Evolutionary conservation across 2,329 filamentous ascomycete genomes (phyloP).

Genomic region (Neonectria punicea): DNA sequence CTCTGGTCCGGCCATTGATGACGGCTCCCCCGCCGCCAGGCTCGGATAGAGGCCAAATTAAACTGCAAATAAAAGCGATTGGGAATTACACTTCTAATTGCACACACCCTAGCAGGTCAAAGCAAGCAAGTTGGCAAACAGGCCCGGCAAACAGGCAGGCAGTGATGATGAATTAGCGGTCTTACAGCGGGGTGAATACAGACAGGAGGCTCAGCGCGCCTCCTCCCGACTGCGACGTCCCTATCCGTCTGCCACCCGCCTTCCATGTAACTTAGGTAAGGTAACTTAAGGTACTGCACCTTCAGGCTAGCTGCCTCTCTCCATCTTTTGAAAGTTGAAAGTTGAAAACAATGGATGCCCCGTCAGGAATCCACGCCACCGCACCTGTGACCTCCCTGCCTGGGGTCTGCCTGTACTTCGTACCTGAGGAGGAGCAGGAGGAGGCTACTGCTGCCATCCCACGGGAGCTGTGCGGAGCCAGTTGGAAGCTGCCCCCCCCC

Average conservation of each 20-base stretch:
- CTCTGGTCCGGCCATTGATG: constrained; percentile 29
- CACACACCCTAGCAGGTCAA: not conserved
- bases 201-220: constrained; percentile 19
- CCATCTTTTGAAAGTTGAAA: not conserved
- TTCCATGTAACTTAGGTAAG: not conserved
- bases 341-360: not conserved
- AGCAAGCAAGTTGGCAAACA: not conserved
- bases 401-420: not conserved
- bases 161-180: not conserved
- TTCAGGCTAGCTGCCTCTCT: not conserved
- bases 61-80: not conserved
- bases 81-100: not conserved
- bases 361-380: not conserved
- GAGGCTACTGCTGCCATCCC: constrained; percentile 7
- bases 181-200: constrained; percentile 16
- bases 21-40: constrained; percentile 5
- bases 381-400: not conserved
- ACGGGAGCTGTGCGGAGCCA: not conserved
- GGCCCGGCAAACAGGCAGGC: not conserved
- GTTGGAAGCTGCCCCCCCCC: constrained; percentile 1
- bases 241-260: not conserved
- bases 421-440: not conserved
- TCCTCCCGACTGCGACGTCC: not conserved
- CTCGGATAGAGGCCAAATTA: not conserved
- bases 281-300: too few relatives aligned